Percentiles rank a stretch among this genome's conserved stretches.
phyloP scores from a whole-genome alignment of 2,329 filamentous ascomycete genomes.

The Alternaria burnsii region DNA sequence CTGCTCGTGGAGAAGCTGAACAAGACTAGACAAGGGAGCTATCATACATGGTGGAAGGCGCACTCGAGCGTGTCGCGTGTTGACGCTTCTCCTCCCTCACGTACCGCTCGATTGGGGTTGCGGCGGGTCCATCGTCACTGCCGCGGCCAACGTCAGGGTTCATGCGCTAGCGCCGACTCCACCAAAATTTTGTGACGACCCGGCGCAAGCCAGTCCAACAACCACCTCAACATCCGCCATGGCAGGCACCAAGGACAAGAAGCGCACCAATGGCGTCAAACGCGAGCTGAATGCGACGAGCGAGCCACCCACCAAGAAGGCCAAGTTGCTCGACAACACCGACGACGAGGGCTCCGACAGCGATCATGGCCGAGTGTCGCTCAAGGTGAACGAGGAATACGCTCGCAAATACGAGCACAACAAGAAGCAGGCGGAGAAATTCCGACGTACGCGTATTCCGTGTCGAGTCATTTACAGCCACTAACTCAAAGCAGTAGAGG shows the following conservation, averaged over 20 bases:
- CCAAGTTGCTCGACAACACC: slow-evolving; percentile 50
- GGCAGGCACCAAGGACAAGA: slow-evolving; percentile 37
- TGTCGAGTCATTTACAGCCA: background rate
- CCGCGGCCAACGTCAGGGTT: slow-evolving; percentile 34
- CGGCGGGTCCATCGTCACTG: slow-evolving; percentile 27
- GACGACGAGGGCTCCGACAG: slow-evolving; percentile 41
- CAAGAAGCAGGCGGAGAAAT: slow-evolving; percentile 91
- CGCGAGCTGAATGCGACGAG: slow-evolving; percentile 30
- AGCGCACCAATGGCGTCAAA: slow-evolving; percentile 35
- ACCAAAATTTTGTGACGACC: slow-evolving; percentile 35
- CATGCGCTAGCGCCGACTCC: slow-evolving; percentile 29
- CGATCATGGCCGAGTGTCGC: slow-evolving; percentile 35
- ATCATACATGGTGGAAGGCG: slow-evolving; percentile 26
- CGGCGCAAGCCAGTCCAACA: slow-evolving; percentile 11
- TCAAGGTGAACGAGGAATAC: slow-evolving; percentile 91
- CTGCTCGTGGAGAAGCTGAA: slow-evolving; percentile 5
- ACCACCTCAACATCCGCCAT: slow-evolving; percentile 22
- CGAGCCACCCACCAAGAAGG: slow-evolving; percentile 45
- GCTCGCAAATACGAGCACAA: slow-evolving; percentile 93
- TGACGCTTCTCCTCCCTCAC: slow-evolving; percentile 19
- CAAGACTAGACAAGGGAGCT: slow-evolving; percentile 28
- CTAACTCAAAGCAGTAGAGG: slow-evolving; percentile 71
- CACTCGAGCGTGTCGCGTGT: slow-evolving; percentile 15
- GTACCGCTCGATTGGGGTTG: slow-evolving; percentile 18
- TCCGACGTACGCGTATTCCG: slow-evolving; percentile 63